Conservation (phyloP, 768 basidiomycete species). For the Suillus weaverae region DNA sequence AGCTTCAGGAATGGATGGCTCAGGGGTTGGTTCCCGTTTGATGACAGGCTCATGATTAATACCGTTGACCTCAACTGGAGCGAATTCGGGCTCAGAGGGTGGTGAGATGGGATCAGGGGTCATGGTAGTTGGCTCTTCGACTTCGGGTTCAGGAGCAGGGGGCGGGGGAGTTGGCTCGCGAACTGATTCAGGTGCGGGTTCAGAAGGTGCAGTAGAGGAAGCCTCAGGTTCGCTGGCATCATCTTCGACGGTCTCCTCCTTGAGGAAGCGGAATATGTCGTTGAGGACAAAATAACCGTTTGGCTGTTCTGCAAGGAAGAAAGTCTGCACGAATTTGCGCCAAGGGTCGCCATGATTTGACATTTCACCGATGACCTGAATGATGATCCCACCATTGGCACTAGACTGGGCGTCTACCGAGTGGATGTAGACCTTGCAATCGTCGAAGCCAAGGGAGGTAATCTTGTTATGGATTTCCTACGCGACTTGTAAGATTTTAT, state of each 20-base stretch:
- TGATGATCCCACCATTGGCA: constrained; percentile 93
- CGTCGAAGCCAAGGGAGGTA: constrained; percentile 87
- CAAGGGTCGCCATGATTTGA: constrained; percentile 88
- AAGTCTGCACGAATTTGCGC: constrained; percentile 99
- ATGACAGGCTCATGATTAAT: constrained; percentile 36
- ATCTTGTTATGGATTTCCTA: constrained; percentile 99
- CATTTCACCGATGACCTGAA: constrained; percentile 99
- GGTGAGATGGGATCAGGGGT: constrained; percentile 40
- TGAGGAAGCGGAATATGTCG: constrained; percentile 99
- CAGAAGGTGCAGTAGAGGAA: constrained; percentile 32
- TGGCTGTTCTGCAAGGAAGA: constrained; percentile 99
- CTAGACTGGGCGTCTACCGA: constrained; percentile 98
- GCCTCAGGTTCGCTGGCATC: constrained; percentile 54
- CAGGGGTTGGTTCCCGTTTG: constrained; percentile 29
- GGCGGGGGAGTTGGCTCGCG: constrained; percentile 36
- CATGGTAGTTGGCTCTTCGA: constrained; percentile 27
- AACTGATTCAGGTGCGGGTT: constrained; percentile 32
- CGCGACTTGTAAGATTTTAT: constrained; percentile 6
- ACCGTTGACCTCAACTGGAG: constrained; percentile 43
- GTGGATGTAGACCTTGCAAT: constrained; percentile 99
- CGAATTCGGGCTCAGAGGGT: constrained; percentile 36
- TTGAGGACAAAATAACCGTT: constrained; percentile 99
- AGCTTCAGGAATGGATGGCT: constrained; percentile 22
- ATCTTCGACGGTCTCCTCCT: constrained; percentile 90
- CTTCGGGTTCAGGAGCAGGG: constrained; percentile 29